Percentiles rank a stretch among this genome's conserved stretches.
Conservation (phyloP, 352 stramenopile species). For the Phytophthora aleatoria region DNA sequence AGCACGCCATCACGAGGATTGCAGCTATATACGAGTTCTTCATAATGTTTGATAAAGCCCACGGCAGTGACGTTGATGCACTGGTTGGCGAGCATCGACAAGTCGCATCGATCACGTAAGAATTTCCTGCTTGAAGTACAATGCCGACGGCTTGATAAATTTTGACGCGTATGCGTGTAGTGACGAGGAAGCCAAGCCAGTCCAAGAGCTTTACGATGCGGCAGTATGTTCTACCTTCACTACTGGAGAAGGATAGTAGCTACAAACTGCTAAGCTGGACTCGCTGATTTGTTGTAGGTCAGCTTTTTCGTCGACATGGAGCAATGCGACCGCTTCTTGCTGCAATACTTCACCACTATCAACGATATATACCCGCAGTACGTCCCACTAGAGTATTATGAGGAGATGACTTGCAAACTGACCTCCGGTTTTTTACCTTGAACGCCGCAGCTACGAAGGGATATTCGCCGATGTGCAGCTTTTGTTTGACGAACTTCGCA, state of each 20-base stretch:
- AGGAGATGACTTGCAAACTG: background rate
- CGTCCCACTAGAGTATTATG: conserved; percentile 7
- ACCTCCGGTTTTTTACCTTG: background rate
- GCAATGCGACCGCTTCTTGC: conserved; percentile 81
- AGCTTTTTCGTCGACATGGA: conserved; percentile 89
- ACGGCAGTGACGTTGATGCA: conserved; percentile 39
- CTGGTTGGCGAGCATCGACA: conserved; percentile 40
- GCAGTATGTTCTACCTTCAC: conserved; percentile 32
- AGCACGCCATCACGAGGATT: conserved; percentile 68
- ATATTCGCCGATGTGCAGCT: conserved; percentile 70
- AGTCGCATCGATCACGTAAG: conserved; percentile 31
- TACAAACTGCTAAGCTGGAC: background rate
- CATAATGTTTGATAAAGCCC: conserved; percentile 51
- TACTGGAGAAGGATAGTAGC: background rate
- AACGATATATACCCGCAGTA: conserved; percentile 84
- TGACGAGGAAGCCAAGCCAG: conserved; percentile 40
- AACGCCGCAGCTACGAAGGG: conserved; percentile 57
- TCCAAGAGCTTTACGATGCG: conserved; percentile 50
- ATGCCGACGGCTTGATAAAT: background rate
- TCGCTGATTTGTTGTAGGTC: conserved; percentile 40
- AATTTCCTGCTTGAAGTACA: background rate
- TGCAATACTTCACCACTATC: conserved; percentile 84
- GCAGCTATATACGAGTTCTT: conserved; percentile 70
- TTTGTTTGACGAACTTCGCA: conserved; percentile 79
- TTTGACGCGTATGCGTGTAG: conserved; percentile 1